These are phyloP conservation scores for Cinnamomum micranthum DNA, from an alignment of 164 flowering plant genomes.

Conservation along the genomic window DNA sequence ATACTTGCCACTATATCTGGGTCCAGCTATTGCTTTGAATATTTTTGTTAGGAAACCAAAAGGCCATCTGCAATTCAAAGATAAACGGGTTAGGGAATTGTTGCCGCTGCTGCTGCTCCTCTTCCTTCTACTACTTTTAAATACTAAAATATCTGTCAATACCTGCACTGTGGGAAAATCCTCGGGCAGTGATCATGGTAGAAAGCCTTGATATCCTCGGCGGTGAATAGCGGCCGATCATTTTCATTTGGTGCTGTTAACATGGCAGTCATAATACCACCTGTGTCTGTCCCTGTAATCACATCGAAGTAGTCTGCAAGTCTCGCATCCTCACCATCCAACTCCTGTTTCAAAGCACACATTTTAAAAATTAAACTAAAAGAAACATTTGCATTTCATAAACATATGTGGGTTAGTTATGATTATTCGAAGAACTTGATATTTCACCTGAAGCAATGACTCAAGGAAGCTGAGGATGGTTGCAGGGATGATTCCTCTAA, in stretches of 20 bases:
- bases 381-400: neutral
- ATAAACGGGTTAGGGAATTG: neutral
- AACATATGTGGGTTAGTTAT: neutral
- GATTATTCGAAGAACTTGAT: neutral
- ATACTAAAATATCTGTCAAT: neutral
- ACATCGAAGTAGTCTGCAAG: slow-evolving; percentile 48
- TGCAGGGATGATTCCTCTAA: slow-evolving; percentile 36
- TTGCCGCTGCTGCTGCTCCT: neutral
- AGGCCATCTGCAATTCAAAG: neutral
- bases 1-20: slow-evolving; percentile 43
- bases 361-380: neutral
- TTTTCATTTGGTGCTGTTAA: slow-evolving; percentile 31
- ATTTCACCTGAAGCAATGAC: slow-evolving; percentile 28
- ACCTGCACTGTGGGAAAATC: slow-evolving; percentile 30
- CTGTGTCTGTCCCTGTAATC: slow-evolving; percentile 45
- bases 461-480: slow-evolving; percentile 32
- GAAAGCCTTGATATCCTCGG: slow-evolving; percentile 30
- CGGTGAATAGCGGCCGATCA: slow-evolving; percentile 34
- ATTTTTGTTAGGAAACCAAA: neutral
- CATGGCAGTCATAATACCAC: slow-evolving; percentile 39
- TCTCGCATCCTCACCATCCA: slow-evolving; percentile 38
- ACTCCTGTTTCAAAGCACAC: slow-evolving; percentile 17
- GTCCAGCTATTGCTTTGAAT: slow-evolving; percentile 16
- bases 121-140: neutral
- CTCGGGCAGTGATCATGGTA: slow-evolving; percentile 31